Evolutionary conservation across 192 early-diverging fungal species (phyloP).

Genomic region (Entomortierella parvispora): DNA sequence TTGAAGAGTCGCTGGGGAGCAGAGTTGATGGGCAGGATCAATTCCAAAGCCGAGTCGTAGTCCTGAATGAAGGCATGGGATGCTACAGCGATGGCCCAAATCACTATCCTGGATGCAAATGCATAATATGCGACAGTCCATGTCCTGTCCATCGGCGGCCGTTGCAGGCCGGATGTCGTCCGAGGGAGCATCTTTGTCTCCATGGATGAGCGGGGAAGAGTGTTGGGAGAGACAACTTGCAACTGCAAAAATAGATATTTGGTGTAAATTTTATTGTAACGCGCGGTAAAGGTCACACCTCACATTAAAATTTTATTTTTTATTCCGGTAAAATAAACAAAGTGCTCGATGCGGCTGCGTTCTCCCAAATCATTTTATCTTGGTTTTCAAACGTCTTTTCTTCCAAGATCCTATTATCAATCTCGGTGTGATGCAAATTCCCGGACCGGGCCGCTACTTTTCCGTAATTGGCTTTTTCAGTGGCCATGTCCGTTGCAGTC

Average conservation of each 20-base stretch:
- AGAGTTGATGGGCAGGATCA: constrained; percentile 31
- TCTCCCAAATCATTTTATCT: background rate
- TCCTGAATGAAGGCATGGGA: constrained; percentile 63
- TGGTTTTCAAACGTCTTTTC: background rate
- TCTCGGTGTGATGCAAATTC: background rate
- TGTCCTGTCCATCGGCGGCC: constrained; percentile 3
- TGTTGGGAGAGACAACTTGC: background rate
- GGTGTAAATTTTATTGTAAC: too few relatives aligned
- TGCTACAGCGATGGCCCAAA: constrained; percentile 56
- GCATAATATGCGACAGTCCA: constrained; percentile 58
- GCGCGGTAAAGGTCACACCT: too few relatives aligned
- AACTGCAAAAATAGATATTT: too few relatives aligned
- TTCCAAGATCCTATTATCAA: background rate
- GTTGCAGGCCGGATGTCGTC: background rate
- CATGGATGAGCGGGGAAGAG: background rate
- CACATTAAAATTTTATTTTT: background rate
- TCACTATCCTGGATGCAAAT: constrained; percentile 55
- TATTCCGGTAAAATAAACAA: background rate
- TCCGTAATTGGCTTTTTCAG: background rate
- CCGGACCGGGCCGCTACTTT: background rate
- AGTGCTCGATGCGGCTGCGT: background rate
- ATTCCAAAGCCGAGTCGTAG: constrained; percentile 67
- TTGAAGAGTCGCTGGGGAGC: constrained; percentile 31
- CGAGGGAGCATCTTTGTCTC: background rate
- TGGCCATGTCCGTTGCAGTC: constrained; percentile 1